Base-by-base conservation (phyloP, 257 asterid genomes). In the Lycium barbarum region DNA sequence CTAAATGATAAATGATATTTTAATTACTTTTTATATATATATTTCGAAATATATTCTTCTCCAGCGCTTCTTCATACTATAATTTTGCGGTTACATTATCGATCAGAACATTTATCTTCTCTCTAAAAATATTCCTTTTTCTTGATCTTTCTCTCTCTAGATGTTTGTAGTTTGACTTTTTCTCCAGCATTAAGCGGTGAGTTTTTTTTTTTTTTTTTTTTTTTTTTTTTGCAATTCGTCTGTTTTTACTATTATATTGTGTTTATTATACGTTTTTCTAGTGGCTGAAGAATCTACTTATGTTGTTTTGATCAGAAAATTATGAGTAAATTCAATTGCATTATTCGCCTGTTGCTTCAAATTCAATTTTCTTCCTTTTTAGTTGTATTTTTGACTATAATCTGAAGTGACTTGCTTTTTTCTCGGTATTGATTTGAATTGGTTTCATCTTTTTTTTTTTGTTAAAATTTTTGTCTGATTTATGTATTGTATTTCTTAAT, bases 1-100 rank as follows among this genome's bases (percentile, higher is more conserved):
- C 82, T 53, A 2, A 0, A 26, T 26, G 33, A 26, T 26, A 83
- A n/a, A 59, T 13, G 57, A 14, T 54, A 49, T 45, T 84, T 43
- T 58, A 43, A 55, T 15, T 58, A 9, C 43, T 78, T 59, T 83
- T 45, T 71, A 45, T 40, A 84, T 72, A 26, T 68, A 84, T 72
- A 26, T 68, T 73, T 49, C 83, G 49, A 62, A 67, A 76, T 72
- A 59, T 54, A 76, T 93, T 89, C 95, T 89, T 90, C 98, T 87
- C 88, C 93, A 83, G 87, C 90, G 89, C 94, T 89, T 86, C 94
- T 86, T 89, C 96, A 92, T 22, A 76, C 43, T 53, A 72, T 53
- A 92, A 86, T 84, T 91, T 93, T 85, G 91, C 88, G 84, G 90
- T 86, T 88, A 79, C 86, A 87, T 90, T 91, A 78, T 87, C 83